Percentiles rank a stretch among this genome's conserved stretches.
Evolutionary conservation across 2,329 filamentous ascomycete genomes (phyloP).

Genomic region (Raffaelea arxii): DNA sequence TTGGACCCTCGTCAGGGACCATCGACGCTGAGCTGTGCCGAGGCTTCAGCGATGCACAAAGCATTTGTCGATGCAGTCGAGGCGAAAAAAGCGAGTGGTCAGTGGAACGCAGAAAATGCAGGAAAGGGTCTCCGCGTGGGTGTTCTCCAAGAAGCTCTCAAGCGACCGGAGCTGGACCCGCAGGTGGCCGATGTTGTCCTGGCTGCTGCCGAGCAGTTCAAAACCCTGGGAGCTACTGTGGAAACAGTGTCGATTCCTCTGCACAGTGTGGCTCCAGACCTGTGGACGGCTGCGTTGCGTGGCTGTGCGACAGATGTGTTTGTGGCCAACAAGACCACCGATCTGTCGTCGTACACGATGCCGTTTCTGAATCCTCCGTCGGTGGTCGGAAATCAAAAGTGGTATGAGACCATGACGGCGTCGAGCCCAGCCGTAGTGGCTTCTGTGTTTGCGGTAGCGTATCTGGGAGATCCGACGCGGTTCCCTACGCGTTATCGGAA

Average conservation of each 20-base stretch:
- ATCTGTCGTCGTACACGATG: constrained; percentile 20
- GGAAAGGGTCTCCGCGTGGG: constrained; percentile 33
- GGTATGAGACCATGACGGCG: constrained; percentile 31
- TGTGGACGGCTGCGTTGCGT: constrained; percentile 35
- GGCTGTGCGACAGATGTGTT: constrained; percentile 19
- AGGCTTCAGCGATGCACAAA: constrained; percentile 22
- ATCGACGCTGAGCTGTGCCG: constrained; percentile 23
- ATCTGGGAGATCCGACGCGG: constrained; percentile 15
- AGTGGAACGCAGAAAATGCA: constrained; percentile 16
- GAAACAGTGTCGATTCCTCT: constrained; percentile 35
- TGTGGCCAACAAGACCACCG: constrained; percentile 19
- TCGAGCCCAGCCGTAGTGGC: constrained; percentile 35
- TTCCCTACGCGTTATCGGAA: constrained; percentile 24
- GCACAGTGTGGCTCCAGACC: constrained; percentile 32
- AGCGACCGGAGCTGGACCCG: constrained; percentile 24
- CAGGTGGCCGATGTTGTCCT: constrained; percentile 27
- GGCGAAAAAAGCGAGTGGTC: constrained; percentile 10
- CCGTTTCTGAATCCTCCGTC: constrained; percentile 20
- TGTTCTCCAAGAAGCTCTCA: constrained; percentile 33
- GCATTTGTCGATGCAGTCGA: constrained; percentile 17
- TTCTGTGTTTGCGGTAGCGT: constrained; percentile 28
- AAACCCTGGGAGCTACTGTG: constrained; percentile 31
- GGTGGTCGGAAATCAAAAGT: constrained; percentile 26
- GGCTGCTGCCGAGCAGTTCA: constrained; percentile 26
- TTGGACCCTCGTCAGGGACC: constrained; percentile 33